A percentile compares a stretch with the other conserved stretches of the same genome.
These are phyloP conservation scores for Nannochloris sp. DNA, from an alignment of 139 green algal genomes.

Conservation along the genomic window DNA sequence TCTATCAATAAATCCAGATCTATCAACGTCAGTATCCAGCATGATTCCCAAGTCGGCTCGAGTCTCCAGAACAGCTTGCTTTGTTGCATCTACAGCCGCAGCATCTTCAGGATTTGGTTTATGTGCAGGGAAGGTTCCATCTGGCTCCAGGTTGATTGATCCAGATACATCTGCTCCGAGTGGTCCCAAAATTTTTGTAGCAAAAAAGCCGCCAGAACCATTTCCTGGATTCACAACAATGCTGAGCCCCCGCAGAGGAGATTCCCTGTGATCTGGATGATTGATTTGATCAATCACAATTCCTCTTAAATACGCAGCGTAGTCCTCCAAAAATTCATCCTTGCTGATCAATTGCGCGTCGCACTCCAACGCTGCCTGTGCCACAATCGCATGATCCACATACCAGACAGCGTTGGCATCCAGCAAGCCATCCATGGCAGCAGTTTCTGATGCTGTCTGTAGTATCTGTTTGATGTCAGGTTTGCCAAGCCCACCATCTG, in stretches of 20 bases:
- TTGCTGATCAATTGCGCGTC: slow-evolving; percentile 10
- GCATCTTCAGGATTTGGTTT: slow-evolving; percentile 89
- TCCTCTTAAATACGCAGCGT: slow-evolving; percentile 51
- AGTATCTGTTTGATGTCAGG: slow-evolving; percentile 71
- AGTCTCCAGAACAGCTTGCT: slow-evolving; percentile 18
- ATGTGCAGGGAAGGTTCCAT: slow-evolving; percentile 93
- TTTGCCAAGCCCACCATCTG: slow-evolving; percentile 63
- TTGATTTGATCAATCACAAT: slow-evolving; percentile 58
- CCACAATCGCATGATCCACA: slow-evolving; percentile 30
- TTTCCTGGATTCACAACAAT: slow-evolving; percentile 63
- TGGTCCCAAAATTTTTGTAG: slow-evolving; percentile 71
- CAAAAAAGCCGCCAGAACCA: slow-evolving; percentile 82
- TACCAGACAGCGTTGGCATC: slow-evolving; percentile 6
- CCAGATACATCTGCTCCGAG: slow-evolving; percentile 76
- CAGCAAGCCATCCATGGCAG: slow-evolving; percentile 1
- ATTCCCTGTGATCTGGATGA: slow-evolving; percentile 30
- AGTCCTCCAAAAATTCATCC: slow-evolving; percentile 43
- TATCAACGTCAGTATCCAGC: slow-evolving; percentile 96
- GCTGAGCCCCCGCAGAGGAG: slow-evolving; percentile 54
- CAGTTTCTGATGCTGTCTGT: slow-evolving; percentile 27
- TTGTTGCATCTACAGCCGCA: slow-evolving; percentile 51
- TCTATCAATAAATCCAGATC: slow-evolving; percentile 67
- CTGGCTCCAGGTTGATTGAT: slow-evolving; percentile 82
- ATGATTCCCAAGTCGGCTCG: slow-evolving; percentile 87
- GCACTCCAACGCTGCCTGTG: slow-evolving; percentile 25